phyloP scores from a whole-genome alignment of 2,329 filamentous ascomycete species.

The Phialocephala subalpina region DNA sequence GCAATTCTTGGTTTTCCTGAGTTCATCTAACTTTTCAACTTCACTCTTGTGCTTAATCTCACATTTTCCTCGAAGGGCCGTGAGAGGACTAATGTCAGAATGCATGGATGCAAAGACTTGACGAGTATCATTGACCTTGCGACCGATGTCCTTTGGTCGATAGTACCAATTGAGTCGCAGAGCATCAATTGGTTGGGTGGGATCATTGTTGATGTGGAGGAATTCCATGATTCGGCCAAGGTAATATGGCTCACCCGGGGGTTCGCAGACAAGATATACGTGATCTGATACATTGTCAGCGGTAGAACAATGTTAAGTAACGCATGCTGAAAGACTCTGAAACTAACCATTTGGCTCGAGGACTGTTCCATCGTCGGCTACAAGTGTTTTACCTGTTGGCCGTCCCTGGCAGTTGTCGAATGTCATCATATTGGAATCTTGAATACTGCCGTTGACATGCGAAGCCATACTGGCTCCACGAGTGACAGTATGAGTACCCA shows the following conservation, averaged over 20 bases:
- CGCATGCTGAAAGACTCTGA: not conserved
- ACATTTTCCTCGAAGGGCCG: constrained; percentile 92
- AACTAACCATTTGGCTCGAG: constrained; percentile 84
- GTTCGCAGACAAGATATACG: constrained; percentile 96
- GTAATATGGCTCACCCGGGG: constrained; percentile 97
- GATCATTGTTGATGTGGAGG: constrained; percentile 80
- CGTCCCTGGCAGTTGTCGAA: constrained; percentile 77
- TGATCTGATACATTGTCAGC: constrained; percentile 62
- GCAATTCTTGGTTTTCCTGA: constrained; percentile 82
- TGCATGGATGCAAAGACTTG: constrained; percentile 98
- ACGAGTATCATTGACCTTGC: constrained; percentile 89
- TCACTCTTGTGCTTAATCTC: constrained; percentile 88
- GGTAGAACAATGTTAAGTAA: constrained; percentile 6
- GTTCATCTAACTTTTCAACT: constrained; percentile 82
- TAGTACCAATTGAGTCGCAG: constrained; percentile 99
- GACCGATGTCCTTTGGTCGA: constrained; percentile 92
- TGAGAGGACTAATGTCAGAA: constrained; percentile 92
- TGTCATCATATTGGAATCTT: constrained; percentile 86
- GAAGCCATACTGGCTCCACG: constrained; percentile 33
- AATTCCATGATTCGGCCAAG: constrained; percentile 99
- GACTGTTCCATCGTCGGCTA: constrained; percentile 89
- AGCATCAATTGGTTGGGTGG: constrained; percentile 78
- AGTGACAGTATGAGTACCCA: constrained; percentile 23
- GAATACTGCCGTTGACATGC: constrained; percentile 30
- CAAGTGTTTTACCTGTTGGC: constrained; percentile 78